These are phyloP conservation scores for Cordyceps farinosa DNA, from an alignment of 2,329 filamentous ascomycete species.

Conservation along the genomic window DNA sequence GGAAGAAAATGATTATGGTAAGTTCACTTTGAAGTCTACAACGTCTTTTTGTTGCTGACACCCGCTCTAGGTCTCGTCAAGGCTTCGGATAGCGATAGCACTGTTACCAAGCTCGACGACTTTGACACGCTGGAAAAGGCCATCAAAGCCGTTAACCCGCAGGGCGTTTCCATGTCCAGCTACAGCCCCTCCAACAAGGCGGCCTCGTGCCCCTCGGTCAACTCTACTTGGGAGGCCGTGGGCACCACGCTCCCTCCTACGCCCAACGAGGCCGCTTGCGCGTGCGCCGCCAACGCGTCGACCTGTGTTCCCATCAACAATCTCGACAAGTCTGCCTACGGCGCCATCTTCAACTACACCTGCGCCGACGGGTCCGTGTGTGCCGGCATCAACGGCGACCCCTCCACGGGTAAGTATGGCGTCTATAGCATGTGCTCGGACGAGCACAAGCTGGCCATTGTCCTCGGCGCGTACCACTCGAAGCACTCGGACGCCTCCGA, in stretches of 20 bases:
- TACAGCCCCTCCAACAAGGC: conserved; percentile 75
- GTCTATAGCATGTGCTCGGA: conserved; percentile 73
- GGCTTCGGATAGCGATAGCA: conserved; percentile 55
- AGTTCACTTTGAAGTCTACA: conserved; percentile 24
- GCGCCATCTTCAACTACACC: conserved; percentile 32
- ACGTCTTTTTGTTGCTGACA: background rate
- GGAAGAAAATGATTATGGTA: conserved; percentile 83
- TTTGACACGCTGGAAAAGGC: conserved; percentile 69
- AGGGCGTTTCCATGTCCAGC: conserved; percentile 57
- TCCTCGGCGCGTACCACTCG: conserved; percentile 44
- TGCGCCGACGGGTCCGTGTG: conserved; percentile 11
- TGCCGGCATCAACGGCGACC: conserved; percentile 12
- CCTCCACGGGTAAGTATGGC: conserved; percentile 59
- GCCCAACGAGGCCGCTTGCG: conserved; percentile 75
- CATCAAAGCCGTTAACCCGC: conserved; percentile 64
- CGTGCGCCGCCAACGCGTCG: conserved; percentile 77
- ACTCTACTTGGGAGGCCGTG: conserved; percentile 60
- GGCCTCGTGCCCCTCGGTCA: conserved; percentile 66
- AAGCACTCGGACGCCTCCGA: conserved; percentile 48
- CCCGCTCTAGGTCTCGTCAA: conserved; percentile 59
- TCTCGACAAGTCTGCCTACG: conserved; percentile 57
- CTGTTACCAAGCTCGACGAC: conserved; percentile 66
- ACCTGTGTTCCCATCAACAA: conserved; percentile 62
- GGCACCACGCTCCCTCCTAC: conserved; percentile 68
- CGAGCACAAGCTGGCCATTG: conserved; percentile 66